Evolutionary conservation across 2,329 filamentous ascomycete genomes (phyloP).

Genomic region (Pyricularia pennisetigena): DNA sequence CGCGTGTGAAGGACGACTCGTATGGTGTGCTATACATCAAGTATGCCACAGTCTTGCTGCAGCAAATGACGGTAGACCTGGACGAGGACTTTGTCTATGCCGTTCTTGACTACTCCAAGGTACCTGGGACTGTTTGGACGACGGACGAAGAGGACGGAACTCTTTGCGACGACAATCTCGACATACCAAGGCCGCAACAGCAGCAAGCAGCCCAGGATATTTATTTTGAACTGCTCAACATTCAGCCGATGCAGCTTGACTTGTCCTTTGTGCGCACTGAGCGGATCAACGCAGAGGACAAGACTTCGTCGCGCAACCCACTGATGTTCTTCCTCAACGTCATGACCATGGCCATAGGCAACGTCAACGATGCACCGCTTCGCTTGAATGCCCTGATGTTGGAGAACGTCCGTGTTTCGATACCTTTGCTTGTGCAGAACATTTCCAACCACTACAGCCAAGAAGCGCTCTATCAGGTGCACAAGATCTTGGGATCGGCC

Average conservation of each 20-base stretch:
- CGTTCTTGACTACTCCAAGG: constrained; percentile 86
- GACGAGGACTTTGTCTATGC: constrained; percentile 98
- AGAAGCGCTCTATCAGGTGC: constrained; percentile 89
- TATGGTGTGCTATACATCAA: constrained; percentile 98
- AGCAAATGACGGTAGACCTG: constrained; percentile 96
- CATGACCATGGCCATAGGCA: constrained; percentile 98
- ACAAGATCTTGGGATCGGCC: constrained; percentile 93
- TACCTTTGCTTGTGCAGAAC: constrained; percentile 72
- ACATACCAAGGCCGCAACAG: constrained; percentile 84
- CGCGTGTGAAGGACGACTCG: constrained; percentile 93
- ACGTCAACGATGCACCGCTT: constrained; percentile 95
- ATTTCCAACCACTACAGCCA: constrained; percentile 94
- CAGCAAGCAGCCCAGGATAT: constrained; percentile 84
- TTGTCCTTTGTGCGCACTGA: constrained; percentile 96
- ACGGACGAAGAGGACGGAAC: constrained; percentile 68
- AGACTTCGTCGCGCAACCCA: constrained; percentile 80
- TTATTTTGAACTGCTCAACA: constrained; percentile 93
- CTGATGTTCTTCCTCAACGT: constrained; percentile 99
- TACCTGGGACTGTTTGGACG: constrained; percentile 81
- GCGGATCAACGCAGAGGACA: constrained; percentile 91
- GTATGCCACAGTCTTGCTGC: constrained; percentile 85
- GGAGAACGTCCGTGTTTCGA: constrained; percentile 89
- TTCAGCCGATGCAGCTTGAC: constrained; percentile 97
- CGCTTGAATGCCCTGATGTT: constrained; percentile 88
- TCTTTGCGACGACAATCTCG: constrained; percentile 80